Evolutionary conservation across 495 filamentous ascomycete genomes (phyloP), one percentile per base, ranked within the genome.

Genomic region (Xylaria longipes): DNA sequence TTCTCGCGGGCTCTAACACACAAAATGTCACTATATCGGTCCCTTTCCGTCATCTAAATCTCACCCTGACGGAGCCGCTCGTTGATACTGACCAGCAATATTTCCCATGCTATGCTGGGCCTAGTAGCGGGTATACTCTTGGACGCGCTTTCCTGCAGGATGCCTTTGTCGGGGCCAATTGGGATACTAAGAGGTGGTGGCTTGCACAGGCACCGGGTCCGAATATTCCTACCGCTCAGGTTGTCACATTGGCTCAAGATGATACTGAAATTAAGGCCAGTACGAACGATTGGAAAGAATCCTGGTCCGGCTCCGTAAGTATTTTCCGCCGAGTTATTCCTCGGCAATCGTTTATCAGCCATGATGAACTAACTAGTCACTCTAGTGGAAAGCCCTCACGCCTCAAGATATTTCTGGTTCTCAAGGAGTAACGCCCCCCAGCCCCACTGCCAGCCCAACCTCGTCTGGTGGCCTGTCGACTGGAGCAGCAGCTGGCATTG

Each of bases 131-230:
- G 6, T 86, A 80, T 50, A 73, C 72, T 11, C 83, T 90, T 41
- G 87, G 87, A 1, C 81, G 88, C 31, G 82, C 87, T 2, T 90
- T 90, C 65, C 72, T 90, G 15, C 88, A 90, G 73, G 87, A 86
- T 31, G 84, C 87, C 7, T 89, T 89, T 68, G 69, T 89, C 0
- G 87, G 85, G 20, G 81, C 82, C 7, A 87, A 88, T 77, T 88
- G 82, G 81, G 76, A 70, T 41, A 65, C 73, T n/a, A 81, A 82
- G 11, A 80, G 72, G 15, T 86, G 81, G 80, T 87, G 82, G 74
- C 75, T 87, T 22, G 85, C 84, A 6, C 85, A 87, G 73, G 85
- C 85, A 35, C 85, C 85, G 5, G 85, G 85, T 12, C 85, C 85
- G 14, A 78, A 77, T 35, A 77, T 81, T 20, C 74, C 75, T 12